phyloP scores from a whole-genome alignment of 2,329 filamentous ascomycete species.

The Chrysosporium keratinophilum region DNA sequence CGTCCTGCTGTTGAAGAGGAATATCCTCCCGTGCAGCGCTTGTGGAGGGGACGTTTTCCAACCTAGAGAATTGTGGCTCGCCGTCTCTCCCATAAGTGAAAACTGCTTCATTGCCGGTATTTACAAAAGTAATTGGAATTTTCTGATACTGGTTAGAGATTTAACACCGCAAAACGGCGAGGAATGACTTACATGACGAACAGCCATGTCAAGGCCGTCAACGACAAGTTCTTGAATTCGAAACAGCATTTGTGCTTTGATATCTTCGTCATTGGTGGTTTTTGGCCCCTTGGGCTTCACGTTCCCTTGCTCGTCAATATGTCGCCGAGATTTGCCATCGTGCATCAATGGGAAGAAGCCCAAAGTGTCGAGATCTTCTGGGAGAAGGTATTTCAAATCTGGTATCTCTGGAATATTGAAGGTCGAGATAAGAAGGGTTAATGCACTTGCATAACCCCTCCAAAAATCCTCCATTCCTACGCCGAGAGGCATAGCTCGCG shows the following conservation, averaged over 20 bases:
- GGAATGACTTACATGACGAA: slow-evolving; percentile 32
- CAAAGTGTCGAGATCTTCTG: slow-evolving; percentile 57
- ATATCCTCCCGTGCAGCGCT: slow-evolving; percentile 36
- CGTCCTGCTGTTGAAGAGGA: slow-evolving; percentile 27
- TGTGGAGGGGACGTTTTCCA: slow-evolving; percentile 32
- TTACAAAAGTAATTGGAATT: slow-evolving; percentile 41
- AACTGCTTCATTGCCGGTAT: slow-evolving; percentile 34
- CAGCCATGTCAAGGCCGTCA: slow-evolving; percentile 50
- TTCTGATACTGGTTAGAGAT: slow-evolving; percentile 25
- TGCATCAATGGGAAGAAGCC: slow-evolving; percentile 53
- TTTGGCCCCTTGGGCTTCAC: slow-evolving; percentile 45
- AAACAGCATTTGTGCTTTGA: slow-evolving; percentile 56
- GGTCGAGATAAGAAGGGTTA: slow-evolving; percentile 49
- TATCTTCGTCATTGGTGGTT: slow-evolving; percentile 32
- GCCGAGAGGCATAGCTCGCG: slow-evolving; percentile 44
- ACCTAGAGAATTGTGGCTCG: slow-evolving; percentile 41
- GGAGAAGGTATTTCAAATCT: slow-evolving; percentile 51
- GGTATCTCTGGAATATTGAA: slow-evolving; percentile 50
- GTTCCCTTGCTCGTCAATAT: slow-evolving; percentile 37
- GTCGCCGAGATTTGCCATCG: slow-evolving; percentile 42
- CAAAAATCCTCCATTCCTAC: slow-evolving; percentile 53
- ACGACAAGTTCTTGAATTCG: slow-evolving; percentile 53
- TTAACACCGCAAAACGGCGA: slow-evolving; percentile 14
- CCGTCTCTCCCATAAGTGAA: slow-evolving; percentile 47
- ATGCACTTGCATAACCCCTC: slow-evolving; percentile 53